Evolutionary conservation across 106 monocot genomes (phyloP), one percentile per base, ranked within the genome.

Genomic region (Phalaenopsis aphrodite): DNA sequence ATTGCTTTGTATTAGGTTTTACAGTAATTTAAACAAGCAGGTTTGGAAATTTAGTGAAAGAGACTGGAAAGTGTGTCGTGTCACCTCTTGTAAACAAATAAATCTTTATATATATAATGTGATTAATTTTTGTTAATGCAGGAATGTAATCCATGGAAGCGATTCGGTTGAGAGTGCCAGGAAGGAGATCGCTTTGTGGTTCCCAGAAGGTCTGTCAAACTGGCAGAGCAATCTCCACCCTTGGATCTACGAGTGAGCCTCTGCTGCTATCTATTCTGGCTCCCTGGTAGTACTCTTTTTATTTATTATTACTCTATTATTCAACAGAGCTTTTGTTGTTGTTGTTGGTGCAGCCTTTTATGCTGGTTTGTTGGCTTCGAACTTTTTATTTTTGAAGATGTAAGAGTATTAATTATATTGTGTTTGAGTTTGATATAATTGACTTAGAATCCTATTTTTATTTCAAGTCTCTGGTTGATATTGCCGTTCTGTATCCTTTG

Each of bases 151-250:
- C 56, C 95, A 95, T 72, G 95, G 95, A 36, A 95, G 95, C 76
- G 95, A 95, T 77, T 82, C 95, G 38, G 76, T 91, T 55, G 95
- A 93, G 77, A 93, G 89, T 67, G 95, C 91, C 4, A 85, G 85
- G 82, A 95, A 93, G 86, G 95, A 95, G 85, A 95, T 95, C 45
- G 93, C 91, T 10, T 80, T 95, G 72, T 95, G 95, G 95, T 95
- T 95, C 83, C 93, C 95, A 0, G 93, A 95, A 49, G 95, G 95
- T 17, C 3, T 87, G 64, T 86, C 84, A 2, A 58, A 83, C 52
- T 95, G 91, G 89, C 81, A 83, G 82, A 95, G 93, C 93, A 88
- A 76, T 84, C 84, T 87, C 56, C 87, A 93, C 85, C 84, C 86
- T 39, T 95, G 95, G 95, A 91, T 95, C 84, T 95, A 93, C 9